Evolutionary conservation across 129 eudicot genomes (phyloP).

Genomic region (Chrysanthemum makinoi): DNA sequence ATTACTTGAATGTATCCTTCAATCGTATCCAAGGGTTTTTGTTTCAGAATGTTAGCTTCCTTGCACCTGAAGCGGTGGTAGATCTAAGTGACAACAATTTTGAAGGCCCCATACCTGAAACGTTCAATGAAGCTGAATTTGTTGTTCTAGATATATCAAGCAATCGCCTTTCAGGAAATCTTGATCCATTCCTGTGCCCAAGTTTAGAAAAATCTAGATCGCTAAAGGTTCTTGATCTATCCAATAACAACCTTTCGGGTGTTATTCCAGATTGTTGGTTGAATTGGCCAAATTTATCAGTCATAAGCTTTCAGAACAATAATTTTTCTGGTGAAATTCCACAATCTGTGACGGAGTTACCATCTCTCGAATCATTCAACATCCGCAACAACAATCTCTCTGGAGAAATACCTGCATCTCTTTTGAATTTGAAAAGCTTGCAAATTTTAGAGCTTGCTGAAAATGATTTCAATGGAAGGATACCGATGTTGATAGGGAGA

Average conservation of each 20-base stretch:
- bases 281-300: constrained; percentile 29
- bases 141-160: constrained; percentile 33
- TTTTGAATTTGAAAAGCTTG: constrained; percentile 24
- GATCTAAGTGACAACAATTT: constrained; percentile 42
- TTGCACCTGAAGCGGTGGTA: background rate
- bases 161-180: constrained; percentile 39
- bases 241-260: constrained; percentile 32
- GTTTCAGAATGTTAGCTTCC: constrained; percentile 15
- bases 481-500: constrained; percentile 20
- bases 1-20: constrained; percentile 30
- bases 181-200: constrained; percentile 36
- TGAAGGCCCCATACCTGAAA: constrained; percentile 37
- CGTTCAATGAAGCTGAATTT: constrained; percentile 15
- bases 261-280: constrained; percentile 41
- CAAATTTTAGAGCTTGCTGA: constrained; percentile 31
- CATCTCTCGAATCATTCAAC: constrained; percentile 23
- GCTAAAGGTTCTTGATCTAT: constrained; percentile 33
- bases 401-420: constrained; percentile 28
- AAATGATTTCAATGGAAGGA: constrained; percentile 29
- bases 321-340: constrained; percentile 36
- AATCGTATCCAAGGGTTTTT: constrained; percentile 34
- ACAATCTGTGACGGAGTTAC: constrained; percentile 21
- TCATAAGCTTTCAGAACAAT: constrained; percentile 32
- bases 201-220: constrained; percentile 2
- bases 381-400: constrained; percentile 37